Percentiles rank a stretch among this genome's conserved stretches.
Conservation (phyloP, 2,329 filamentous ascomycete genomes). For the Fusarium fracticaudum region DNA sequence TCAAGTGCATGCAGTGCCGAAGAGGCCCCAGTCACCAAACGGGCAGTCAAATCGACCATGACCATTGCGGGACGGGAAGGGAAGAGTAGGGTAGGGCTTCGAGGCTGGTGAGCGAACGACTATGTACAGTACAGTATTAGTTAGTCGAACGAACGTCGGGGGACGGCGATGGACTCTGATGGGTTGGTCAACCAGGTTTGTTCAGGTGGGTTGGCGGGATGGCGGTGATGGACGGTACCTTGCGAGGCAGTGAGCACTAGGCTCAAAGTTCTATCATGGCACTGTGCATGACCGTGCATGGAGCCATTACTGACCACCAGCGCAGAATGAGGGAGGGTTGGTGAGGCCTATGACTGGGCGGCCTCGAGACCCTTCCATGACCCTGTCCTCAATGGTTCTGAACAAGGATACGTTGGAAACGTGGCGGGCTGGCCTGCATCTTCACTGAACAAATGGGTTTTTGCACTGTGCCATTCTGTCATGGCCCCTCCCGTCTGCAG, state of each 20-base stretch:
- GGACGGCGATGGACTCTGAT: background rate
- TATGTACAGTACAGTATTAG: too few species aligned
- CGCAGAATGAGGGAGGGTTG: slow-evolving; percentile 36
- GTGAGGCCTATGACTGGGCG: slow-evolving; percentile 35
- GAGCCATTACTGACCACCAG: slow-evolving; percentile 31
- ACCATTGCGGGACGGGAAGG: slow-evolving; percentile 21
- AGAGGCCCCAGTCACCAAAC: slow-evolving; percentile 20
- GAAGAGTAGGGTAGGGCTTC: slow-evolving; percentile 25
- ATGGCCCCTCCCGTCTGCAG: slow-evolving; percentile 32
- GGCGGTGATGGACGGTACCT: slow-evolving; percentile 21
- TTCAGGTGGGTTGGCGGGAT: slow-evolving; percentile 25
- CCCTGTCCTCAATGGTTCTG: slow-evolving; percentile 25
- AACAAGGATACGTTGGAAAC: slow-evolving; percentile 40
- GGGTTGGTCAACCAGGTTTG: background rate
- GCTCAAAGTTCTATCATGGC: background rate
- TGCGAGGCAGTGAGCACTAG: slow-evolving; percentile 41
- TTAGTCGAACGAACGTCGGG: background rate
- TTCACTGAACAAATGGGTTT: background rate
- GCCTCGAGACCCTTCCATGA: slow-evolving; percentile 27
- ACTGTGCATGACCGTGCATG: slow-evolving; percentile 34
- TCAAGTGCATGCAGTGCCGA: slow-evolving; percentile 34
- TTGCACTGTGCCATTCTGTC: slow-evolving; percentile 36
- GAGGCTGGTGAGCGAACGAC: background rate
- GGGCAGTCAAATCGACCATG: slow-evolving; percentile 17
- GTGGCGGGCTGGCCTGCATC: slow-evolving; percentile 38